Evolutionary conservation across 2,329 filamentous ascomycete species (phyloP), one percentile per base, ranked within the genome.

Genomic region (Aspergillus floridensis): DNA sequence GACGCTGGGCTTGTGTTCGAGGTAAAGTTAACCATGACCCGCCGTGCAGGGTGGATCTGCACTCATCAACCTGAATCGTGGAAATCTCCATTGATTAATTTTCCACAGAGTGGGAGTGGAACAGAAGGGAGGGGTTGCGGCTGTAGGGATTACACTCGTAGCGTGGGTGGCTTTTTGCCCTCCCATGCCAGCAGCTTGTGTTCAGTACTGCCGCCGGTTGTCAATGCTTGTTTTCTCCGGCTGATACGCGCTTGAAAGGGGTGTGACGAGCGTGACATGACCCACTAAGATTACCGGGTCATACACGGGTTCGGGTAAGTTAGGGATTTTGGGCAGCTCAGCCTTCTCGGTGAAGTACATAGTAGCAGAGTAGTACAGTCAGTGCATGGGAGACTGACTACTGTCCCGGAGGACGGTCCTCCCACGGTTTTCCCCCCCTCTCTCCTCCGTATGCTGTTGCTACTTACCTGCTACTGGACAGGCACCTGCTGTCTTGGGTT

Each of bases 251-350:
- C 53, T 66, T 65, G 53, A 57, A 56, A 62, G 56, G 26, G 46
- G 24, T 47, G 49, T 53, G 60, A 61, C 61, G 12, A 46, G n/a
- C 29, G 46, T 11, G 32, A 12, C 29, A 47, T 46, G 61, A 61
- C 58, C 22, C 21, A 19, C 6, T 12, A 16, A 38, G n/a, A 32
- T 57, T 61, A 65, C 63, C 51, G 58, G 51, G 16, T 57, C 51
- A 53, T 66, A 68, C 66, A 14, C 8, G 22, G 38, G 16, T 31
- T 67, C 66, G 66, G 66, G 66, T 68, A 68, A 68, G 57, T 63
- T 67, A 66, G 66, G 66, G 59, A 66, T 49, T 51, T 21, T 22
- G 21, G 35, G 38, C 21, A 31, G 41, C 38, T 53, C 53, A 55
- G 53, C 53, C 16, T 44, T n/a, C 16, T 47, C 59, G 59, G 63